Evolutionary conservation across 164 flowering plant species (phyloP), one percentile per base, ranked within the genome.

Genomic region (Macadamia tetraphylla): DNA sequence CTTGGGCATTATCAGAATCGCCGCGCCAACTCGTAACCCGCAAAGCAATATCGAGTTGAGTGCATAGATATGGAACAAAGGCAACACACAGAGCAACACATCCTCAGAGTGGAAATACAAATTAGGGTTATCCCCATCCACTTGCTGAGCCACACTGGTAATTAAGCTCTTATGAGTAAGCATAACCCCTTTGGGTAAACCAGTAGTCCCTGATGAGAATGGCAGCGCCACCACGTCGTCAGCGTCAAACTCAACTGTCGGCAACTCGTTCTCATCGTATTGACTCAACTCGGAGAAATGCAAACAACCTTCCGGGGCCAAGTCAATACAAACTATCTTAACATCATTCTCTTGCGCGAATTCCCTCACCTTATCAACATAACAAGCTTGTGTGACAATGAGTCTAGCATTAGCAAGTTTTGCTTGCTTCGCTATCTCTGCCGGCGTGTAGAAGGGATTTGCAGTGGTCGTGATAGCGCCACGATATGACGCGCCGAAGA

Each of bases 111-210:
- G 72, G 55, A 85, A 68, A 42, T 88, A 83, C 60, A 90, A 70
- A 35, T 91, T 88, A 0, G 98, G 98, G 55, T 94, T 94, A n/a
- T 94, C 98, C 1, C 98, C 98, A 53, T 90, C 98, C 0, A 91
- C 97, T 55, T 90, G 96, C 68, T 94, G 98, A 0, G 96, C 96
- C 9, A 90, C 89, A 69, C 93, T 87, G 0, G 98, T 90, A 7
- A 91, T 85, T 12, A 84, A 69, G 5, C 92, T 84, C 64, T 79
- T 79, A 71, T 93, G 98, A 1, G 92, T 93, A 42, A 93, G 69
- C 96, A 89, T 89, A 23, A 88, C 98, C 2, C 97, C 98, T 67
- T 94, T 94, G 0, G 98, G 97, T 6, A 94, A 73, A n/a, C 98
- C 97, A 0, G 98, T 91, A 1, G 98, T 94, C 1, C 98, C 98